These are phyloP conservation scores for Crithidia acanthocephali DNA, from an alignment of 208 protist genomes.

Conservation along the genomic window DNA sequence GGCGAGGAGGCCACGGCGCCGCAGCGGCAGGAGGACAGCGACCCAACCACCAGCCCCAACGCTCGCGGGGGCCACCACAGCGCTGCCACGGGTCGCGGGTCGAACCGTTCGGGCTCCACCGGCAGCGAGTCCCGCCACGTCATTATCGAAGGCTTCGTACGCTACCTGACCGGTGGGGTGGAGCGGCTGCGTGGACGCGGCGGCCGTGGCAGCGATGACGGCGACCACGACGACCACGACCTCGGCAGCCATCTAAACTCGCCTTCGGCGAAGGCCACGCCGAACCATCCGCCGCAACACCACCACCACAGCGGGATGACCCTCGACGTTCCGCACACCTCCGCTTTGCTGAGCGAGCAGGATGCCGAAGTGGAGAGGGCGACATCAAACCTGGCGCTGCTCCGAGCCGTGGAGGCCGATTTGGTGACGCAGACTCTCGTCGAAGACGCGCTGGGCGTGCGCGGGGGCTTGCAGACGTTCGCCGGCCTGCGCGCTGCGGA, in stretches of 20 bases:
- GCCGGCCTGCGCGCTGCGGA: neutral
- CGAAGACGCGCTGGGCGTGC: conserved; percentile 10
- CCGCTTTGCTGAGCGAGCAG: conserved; percentile 41
- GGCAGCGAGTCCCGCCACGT: conserved; percentile 28
- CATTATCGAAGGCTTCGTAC: conserved; percentile 35
- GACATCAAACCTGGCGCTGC: conserved; percentile 23
- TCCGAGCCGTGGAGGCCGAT: conserved; percentile 13
- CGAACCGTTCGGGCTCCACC: conserved; percentile 1
- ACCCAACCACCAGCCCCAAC: neutral
- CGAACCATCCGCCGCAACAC: neutral
- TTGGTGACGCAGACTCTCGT: conserved; percentile 13
- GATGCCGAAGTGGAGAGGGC: conserved; percentile 18
- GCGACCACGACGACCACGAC: conserved; percentile 2
- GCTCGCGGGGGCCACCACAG: neutral
- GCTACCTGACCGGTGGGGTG: conserved; percentile 19
- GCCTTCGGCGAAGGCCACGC: conserved; percentile 8
- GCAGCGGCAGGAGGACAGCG: conserved; percentile 11
- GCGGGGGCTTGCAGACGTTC: neutral
- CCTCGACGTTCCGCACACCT: conserved; percentile 65
- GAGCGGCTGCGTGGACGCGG: conserved; percentile 26
- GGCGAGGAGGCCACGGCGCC: neutral
- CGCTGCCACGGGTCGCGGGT: neutral
- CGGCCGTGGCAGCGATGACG: neutral
- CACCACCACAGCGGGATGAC: conserved; percentile 40
- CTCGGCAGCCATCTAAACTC: neutral